Percentiles rank a stretch among this genome's conserved stretches.
These are phyloP conservation scores for Diaporthe citrichinensis DNA, from an alignment of 2,329 filamentous ascomycete species.

Conservation along the genomic window DNA sequence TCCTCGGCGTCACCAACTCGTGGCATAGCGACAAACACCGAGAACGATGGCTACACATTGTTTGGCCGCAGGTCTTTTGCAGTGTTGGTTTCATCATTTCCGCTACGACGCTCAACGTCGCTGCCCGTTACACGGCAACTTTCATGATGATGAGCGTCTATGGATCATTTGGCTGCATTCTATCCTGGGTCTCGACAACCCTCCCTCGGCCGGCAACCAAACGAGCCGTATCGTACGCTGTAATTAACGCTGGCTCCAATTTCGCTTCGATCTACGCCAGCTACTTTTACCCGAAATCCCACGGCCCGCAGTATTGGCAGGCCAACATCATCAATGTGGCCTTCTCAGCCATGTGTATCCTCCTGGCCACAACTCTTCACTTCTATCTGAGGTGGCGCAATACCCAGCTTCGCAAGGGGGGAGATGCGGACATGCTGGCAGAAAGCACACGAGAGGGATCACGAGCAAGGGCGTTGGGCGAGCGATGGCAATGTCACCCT, in stretches of 20 bases:
- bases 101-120: conserved; percentile 11
- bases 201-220: background rate
- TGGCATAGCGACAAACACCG: conserved; percentile 20
- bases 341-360: conserved; percentile 40
- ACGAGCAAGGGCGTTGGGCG: conserved; percentile 32
- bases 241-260: conserved; percentile 6
- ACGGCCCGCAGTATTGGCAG: conserved; percentile 42
- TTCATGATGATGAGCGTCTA: conserved; percentile 33
- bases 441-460: background rate
- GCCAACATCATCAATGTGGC: conserved; percentile 43
- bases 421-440: conserved; percentile 24
- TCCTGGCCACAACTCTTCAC: conserved; percentile 40
- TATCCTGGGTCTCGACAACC: conserved; percentile 17
- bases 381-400: conserved; percentile 43
- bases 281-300: conserved; percentile 37
- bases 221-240: background rate
- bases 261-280: conserved; percentile 28
- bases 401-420: conserved; percentile 31
- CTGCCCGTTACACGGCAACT: conserved; percentile 5
- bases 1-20: conserved; percentile 16
- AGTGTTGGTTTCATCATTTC: conserved; percentile 26
- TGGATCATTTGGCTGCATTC: conserved; percentile 2
- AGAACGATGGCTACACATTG: conserved; percentile 29
- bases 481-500: conserved; percentile 42
- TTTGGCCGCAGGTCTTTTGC: conserved; percentile 20